Evolutionary conservation across 495 filamentous ascomycete species (phyloP), one percentile per base, ranked within the genome.

Genomic region (Chlorociboria aeruginascens): DNA sequence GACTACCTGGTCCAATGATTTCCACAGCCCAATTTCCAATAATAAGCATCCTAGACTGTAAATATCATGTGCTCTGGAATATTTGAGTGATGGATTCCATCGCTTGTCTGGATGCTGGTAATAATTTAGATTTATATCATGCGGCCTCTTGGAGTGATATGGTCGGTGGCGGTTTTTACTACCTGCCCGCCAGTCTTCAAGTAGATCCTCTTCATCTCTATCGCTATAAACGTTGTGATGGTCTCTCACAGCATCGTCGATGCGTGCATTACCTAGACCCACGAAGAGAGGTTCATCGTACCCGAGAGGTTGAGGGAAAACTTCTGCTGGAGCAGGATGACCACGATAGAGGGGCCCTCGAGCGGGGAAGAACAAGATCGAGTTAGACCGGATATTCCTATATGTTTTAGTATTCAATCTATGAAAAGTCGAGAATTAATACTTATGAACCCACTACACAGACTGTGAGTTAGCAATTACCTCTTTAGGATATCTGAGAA

Each of bases 41-140:
- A 84, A 62, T 47, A 71, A 72, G 8, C 78, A 72, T 0, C 79
- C 79, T 10, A 83, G 64, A 53, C 73, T 77, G 54, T 83, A 83
- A 28, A 83, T 77, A 52, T 83, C 79, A 58, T 82, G 76, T 49
- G 56, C 42, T 33, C 45, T 25, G 1, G 50, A 51, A 41, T 59
- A 59, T 2, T 50, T 9, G 4, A 53, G 43, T 3, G 35, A 8
- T 1, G 46, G 50, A 29, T 53, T 54, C 50, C 50, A 51, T 3
- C 52, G 50, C 42, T 52, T 59, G 10, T 56, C 53, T 4, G 56
- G 56, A 46, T 59, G 53, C 38, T 56, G 52, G 36, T 59, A 59
- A 28, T 53, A 53, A 38, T 56, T 53, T 3, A 56, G 51, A 40
- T 49, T 47, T 13, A 45, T 42, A 17, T 54, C 48, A n/a, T 38